A percentile compares a stretch with the other conserved stretches of the same genome.
Evolutionary conservation across 2,329 filamentous ascomycete species (phyloP).

Genomic region (Pseudomassariella vexata): DNA sequence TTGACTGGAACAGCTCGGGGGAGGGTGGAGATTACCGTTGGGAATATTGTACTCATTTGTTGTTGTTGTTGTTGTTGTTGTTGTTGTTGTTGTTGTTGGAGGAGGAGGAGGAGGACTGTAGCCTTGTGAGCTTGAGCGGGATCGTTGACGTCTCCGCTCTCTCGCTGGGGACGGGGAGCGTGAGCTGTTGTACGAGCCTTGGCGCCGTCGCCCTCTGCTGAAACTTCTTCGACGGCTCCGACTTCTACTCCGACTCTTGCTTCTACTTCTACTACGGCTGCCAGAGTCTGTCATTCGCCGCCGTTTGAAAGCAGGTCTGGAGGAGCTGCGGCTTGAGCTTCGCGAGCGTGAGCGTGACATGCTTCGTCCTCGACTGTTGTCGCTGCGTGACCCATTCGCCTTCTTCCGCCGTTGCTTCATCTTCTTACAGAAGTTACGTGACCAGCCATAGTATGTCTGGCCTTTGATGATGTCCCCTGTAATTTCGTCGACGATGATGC

Average conservation of each 20-base stretch:
- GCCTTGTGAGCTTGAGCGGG: constrained; percentile 12
- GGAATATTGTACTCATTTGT: neutral
- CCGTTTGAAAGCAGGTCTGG: constrained; percentile 32
- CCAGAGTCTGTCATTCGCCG: constrained; percentile 30
- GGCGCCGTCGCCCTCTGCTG: constrained; percentile 16
- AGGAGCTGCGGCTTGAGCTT: constrained; percentile 28
- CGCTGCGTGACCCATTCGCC: constrained; percentile 13
- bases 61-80: neutral
- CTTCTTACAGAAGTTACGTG: constrained; percentile 69
- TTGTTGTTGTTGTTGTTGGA: neutral
- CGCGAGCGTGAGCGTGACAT: constrained; percentile 27
- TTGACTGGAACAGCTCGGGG: neutral
- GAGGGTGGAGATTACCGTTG: neutral
- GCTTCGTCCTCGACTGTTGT: constrained; percentile 21
- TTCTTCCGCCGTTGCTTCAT: constrained; percentile 58
- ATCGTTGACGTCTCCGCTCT: constrained; percentile 12
- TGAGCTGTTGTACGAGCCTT: constrained; percentile 22
- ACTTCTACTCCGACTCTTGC: constrained; percentile 16
- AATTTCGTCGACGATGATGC: constrained; percentile 58
- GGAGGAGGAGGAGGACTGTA: constrained; percentile 1
- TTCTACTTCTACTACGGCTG: constrained; percentile 26
- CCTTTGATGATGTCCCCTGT: constrained; percentile 59
- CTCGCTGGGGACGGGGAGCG: constrained; percentile 21
- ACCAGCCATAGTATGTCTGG: constrained; percentile 87
- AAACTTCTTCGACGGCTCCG: constrained; percentile 14